Percentiles rank a stretch among this genome's conserved stretches.
Evolutionary conservation across 2,329 filamentous ascomycete genomes (phyloP).

Genomic region (Diplodia scrobiculata): DNA sequence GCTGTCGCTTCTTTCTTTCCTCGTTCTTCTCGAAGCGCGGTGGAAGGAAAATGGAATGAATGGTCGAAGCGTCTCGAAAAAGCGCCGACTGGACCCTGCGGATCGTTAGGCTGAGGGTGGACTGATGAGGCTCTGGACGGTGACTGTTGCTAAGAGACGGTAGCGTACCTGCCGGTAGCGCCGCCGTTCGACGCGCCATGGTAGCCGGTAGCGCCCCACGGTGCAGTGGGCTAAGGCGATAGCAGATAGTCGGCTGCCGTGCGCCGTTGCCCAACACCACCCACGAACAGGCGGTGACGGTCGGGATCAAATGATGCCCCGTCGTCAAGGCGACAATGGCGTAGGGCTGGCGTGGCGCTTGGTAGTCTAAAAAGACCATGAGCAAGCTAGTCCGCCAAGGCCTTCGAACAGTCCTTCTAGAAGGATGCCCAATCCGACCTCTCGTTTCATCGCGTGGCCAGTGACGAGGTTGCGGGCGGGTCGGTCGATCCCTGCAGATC

Average conservation of each 20-base stretch:
- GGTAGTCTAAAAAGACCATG: too few relatives aligned
- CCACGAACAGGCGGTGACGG: neutral
- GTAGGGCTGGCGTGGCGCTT: neutral
- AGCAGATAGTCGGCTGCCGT: neutral
- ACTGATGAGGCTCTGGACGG: constrained; percentile 1
- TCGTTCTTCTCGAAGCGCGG: neutral
- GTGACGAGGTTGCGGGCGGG: too few relatives aligned
- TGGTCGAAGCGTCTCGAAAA: neutral
- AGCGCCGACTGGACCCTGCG: neutral
- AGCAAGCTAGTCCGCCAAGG: too few relatives aligned
- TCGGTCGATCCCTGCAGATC: constrained; percentile 19
- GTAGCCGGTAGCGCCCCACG: neutral
- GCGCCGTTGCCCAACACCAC: neutral
- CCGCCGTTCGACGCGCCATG: neutral
- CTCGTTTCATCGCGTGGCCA: neutral
- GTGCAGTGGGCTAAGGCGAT: neutral
- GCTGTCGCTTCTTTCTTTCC: neutral
- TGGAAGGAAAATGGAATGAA: neutral
- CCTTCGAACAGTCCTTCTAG: neutral
- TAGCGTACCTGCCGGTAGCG: constrained; percentile 12
- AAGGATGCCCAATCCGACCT: neutral
- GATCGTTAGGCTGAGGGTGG: neutral
- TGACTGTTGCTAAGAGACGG: neutral
- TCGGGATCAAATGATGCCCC: neutral
- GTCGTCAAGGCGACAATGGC: neutral